Conservation (phyloP, 78 protist species). For the Chrysochromulina tobinii region DNA sequence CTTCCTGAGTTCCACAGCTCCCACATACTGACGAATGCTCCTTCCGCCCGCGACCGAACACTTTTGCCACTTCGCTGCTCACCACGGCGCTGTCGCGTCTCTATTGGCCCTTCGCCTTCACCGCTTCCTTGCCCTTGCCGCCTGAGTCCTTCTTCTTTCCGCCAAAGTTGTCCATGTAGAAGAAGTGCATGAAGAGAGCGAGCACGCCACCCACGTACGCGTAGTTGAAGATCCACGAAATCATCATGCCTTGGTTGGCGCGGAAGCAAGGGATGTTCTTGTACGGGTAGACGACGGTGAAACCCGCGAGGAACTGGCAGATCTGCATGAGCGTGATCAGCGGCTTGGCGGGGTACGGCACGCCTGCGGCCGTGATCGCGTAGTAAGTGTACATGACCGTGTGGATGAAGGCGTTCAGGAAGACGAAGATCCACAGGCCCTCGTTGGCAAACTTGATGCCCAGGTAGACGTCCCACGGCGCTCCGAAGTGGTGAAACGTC, state of each 20-base stretch:
- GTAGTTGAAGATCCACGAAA: neutral
- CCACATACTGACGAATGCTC: too few species aligned
- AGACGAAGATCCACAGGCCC: conserved; percentile 41
- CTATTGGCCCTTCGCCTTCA: neutral
- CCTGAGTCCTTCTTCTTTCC: too few species aligned
- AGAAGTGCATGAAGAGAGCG: neutral
- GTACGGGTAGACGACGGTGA: neutral
- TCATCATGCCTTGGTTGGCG: neutral
- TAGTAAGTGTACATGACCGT: neutral
- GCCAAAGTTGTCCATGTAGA: neutral
- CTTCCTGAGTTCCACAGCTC: too few species aligned
- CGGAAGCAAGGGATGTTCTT: neutral
- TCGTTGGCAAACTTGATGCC: neutral
- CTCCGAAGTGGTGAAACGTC: conserved; percentile 46
- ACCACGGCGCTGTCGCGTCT: too few species aligned
- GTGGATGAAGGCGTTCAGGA: conserved; percentile 3
- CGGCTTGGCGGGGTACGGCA: neutral
- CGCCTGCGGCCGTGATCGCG: neutral
- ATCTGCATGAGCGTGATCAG: neutral
- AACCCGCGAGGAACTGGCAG: neutral
- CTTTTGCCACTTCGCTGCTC: too few species aligned
- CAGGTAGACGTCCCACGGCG: conserved; percentile 48
- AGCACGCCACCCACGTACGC: neutral
- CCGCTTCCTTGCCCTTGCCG: neutral
- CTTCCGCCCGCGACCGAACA: too few species aligned